phyloP scores from a whole-genome alignment of 2,329 filamentous ascomycete species.

The Blastomyces gilchristii region DNA sequence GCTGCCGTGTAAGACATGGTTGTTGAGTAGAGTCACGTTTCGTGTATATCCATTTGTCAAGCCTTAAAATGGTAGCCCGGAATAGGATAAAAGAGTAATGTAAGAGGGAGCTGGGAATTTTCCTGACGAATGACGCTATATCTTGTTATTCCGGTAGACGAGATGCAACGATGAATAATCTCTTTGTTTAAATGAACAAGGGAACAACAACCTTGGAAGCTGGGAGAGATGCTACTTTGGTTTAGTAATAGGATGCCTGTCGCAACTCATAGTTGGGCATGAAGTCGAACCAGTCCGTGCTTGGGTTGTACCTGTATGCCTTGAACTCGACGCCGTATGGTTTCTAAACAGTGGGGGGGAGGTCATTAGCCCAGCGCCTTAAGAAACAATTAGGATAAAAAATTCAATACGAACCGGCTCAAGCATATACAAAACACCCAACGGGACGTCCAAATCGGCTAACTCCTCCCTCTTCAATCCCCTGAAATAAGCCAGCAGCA shows the following conservation, averaged over 20 bases:
- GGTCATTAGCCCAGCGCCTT: neutral
- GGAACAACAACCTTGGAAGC: neutral
- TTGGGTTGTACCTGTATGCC: constrained; percentile 80
- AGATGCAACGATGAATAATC: neutral
- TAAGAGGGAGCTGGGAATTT: neutral
- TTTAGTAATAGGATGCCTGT: constrained; percentile 27
- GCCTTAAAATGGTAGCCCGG: neutral
- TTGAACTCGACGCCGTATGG: constrained; percentile 97
- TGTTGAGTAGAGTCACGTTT: neutral
- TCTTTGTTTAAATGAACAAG: constrained; percentile 3
- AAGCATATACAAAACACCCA: constrained; percentile 88
- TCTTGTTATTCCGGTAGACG: neutral
- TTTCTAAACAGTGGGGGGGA: constrained; percentile 42
- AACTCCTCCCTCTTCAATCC: constrained; percentile 84
- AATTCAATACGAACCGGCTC: constrained; percentile 51
- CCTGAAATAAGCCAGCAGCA: constrained; percentile 93
- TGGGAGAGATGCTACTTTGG: neutral
- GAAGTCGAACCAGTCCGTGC: constrained; percentile 70
- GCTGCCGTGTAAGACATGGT: neutral
- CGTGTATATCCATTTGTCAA: neutral
- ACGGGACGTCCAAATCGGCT: constrained; percentile 82
- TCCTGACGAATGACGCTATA: neutral
- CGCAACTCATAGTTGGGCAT: constrained; percentile 71
- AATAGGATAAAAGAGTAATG: neutral
- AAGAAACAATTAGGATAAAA: constrained; percentile 2